Evolutionary conservation across 305 asterid species (phyloP).

Genomic region (Fraxinus greggii): DNA sequence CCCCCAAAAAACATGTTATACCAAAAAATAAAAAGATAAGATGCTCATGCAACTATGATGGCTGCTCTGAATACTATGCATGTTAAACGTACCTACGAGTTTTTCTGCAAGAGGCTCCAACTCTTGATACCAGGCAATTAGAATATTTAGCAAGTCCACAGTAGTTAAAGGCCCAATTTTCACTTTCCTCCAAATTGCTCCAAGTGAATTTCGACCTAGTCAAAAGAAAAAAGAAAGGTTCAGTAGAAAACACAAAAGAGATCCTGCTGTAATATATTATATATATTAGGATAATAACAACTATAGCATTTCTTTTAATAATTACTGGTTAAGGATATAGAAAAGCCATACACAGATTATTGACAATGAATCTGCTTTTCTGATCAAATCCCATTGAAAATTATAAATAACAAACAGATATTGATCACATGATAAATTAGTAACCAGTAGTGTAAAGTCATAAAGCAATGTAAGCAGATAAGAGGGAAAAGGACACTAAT

Average conservation of each 20-base stretch:
- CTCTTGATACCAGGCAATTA: constrained; percentile 67
- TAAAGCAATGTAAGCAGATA: constrained; percentile 7
- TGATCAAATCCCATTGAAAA: not conserved
- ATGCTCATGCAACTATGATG: not conserved
- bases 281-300: not conserved
- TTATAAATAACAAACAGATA: constrained; percentile 1
- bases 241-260: constrained; percentile 19
- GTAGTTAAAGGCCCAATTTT: constrained; percentile 55
- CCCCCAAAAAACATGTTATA: not conserved
- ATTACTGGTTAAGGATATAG: not conserved
- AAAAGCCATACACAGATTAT: not conserved
- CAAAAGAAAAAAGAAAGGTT: constrained; percentile 11
- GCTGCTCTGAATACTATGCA: not conserved
- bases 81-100: constrained; percentile 55
- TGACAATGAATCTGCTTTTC: not conserved
- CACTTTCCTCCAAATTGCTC: constrained; percentile 88
- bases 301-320: not conserved
- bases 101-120: constrained; percentile 51
- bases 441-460: not conserved
- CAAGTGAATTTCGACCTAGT: constrained; percentile 64
- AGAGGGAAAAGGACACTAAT: constrained; percentile 7
- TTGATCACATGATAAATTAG: constrained; percentile 5
- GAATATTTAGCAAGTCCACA: constrained; percentile 58
- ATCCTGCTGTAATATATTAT: not conserved
- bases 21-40: not conserved